Conservation (phyloP, 2,329 filamentous ascomycete species). For the Trichoderma semiorbis region DNA sequence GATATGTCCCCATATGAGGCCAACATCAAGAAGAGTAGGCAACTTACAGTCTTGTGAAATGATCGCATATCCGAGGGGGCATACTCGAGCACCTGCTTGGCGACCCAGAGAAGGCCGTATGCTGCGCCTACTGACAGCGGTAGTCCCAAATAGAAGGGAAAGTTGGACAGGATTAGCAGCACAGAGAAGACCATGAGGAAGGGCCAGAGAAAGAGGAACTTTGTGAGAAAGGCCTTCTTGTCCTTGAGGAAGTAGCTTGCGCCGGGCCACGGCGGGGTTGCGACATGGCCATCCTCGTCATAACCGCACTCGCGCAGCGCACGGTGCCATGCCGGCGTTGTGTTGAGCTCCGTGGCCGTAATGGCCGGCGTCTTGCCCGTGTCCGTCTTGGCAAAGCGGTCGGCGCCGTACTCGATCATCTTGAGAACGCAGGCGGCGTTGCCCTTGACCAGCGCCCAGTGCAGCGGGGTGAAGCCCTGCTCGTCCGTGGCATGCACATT, state of each 20-base stretch:
- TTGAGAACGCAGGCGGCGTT: conserved; percentile 87
- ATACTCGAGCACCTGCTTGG: conserved; percentile 73
- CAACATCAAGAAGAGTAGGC: background rate
- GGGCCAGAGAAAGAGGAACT: conserved; percentile 88
- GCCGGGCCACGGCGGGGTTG: conserved; percentile 66
- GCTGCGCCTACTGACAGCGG: conserved; percentile 64
- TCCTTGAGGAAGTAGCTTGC: conserved; percentile 73
- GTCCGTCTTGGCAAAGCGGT: conserved; percentile 84
- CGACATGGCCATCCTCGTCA: conserved; percentile 70
- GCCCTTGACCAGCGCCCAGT: conserved; percentile 96
- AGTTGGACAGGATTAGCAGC: conserved; percentile 67
- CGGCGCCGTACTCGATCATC: conserved; percentile 90
- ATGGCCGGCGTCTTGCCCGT: conserved; percentile 86
- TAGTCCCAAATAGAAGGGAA: conserved; percentile 72
- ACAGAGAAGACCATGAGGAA: conserved; percentile 71
- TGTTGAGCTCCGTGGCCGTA: conserved; percentile 89
- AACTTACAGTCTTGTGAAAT: conserved; percentile 79
- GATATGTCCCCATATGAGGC: background rate
- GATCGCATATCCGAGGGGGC: conserved; percentile 84
- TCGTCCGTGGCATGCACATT: conserved; percentile 89
- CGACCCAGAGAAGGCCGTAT: conserved; percentile 72
- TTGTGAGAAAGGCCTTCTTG: conserved; percentile 71
- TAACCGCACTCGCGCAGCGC: conserved; percentile 83
- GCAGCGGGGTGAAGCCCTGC: conserved; percentile 87
- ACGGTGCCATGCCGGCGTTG: conserved; percentile 73